A percentile compares a stretch with the other conserved stretches of the same genome.
These are phyloP conservation scores for Capsicum pubescens DNA, from an alignment of 257 asterid species.

Conservation along the genomic window DNA sequence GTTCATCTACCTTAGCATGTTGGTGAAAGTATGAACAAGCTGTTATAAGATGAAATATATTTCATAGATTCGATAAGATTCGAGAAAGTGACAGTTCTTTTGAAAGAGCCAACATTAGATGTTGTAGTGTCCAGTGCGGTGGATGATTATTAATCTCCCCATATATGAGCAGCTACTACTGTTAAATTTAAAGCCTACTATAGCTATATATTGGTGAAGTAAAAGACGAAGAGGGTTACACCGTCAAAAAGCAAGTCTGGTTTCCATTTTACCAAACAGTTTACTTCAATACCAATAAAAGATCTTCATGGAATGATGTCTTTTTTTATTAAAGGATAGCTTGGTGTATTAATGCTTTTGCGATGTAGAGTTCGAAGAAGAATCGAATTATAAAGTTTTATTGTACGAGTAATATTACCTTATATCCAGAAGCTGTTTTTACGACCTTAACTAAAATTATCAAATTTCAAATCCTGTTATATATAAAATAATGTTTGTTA, in stretches of 20 bases:
- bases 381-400: no score
- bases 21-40: not conserved
- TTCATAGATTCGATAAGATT: slow-evolving; percentile 9
- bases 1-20: not conserved
- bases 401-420: no score
- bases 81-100: slow-evolving; percentile 23
- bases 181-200: not conserved
- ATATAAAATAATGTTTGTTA: not conserved
- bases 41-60: not conserved
- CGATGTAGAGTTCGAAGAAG: no score
- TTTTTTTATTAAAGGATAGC: no score
- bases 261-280: not conserved
- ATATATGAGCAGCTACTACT: not conserved
- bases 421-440: no score
- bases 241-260: not conserved
- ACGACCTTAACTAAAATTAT: no score
- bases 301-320: no score
- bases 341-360: no score
- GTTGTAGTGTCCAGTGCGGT: not conserved
- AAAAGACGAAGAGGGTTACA: not conserved
- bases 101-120: slow-evolving; percentile 17
- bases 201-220: not conserved
- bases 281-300: no score
- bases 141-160: not conserved
- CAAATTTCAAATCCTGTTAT: no score